Conservation (phyloP, 305 asterid species). For the Ajuga reptans region DNA sequence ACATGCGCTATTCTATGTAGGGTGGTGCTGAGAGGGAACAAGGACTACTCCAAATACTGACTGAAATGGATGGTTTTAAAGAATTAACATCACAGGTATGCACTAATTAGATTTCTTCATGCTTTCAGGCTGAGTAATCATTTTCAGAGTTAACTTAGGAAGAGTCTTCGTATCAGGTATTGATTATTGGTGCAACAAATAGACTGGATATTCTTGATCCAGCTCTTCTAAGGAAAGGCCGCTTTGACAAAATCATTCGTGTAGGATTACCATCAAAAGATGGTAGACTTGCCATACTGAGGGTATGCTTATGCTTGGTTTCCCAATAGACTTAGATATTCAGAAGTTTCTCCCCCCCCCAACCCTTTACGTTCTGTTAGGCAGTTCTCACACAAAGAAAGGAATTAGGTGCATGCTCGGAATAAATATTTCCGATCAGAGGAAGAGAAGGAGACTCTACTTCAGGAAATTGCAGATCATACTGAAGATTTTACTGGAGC, state of each 20-base stretch:
- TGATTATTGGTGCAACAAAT: slow-evolving; percentile 95
- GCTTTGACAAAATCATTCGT: slow-evolving; percentile 93
- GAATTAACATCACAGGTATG: slow-evolving; percentile 83
- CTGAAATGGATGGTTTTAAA: slow-evolving; percentile 98
- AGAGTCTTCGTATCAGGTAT: slow-evolving; percentile 49
- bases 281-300: slow-evolving; percentile 89
- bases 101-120: slow-evolving; percentile 10
- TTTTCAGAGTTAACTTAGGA: slow-evolving; percentile 16
- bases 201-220: slow-evolving; percentile 98
- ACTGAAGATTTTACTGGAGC: slow-evolving; percentile 97
- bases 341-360: not conserved
- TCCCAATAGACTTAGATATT: not conserved
- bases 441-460: slow-evolving; percentile 77
- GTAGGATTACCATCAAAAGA: slow-evolving; percentile 94
- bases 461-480: slow-evolving; percentile 73
- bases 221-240: slow-evolving; percentile 91
- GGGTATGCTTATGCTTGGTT: slow-evolving; percentile 38
- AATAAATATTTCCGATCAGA: slow-evolving; percentile 88
- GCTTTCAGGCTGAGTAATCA: slow-evolving; percentile 7
- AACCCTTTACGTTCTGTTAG: not conserved
- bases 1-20: slow-evolving; percentile 32
- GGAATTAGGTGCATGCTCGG: slow-evolving; percentile 85
- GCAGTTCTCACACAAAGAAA: slow-evolving; percentile 21
- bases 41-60: slow-evolving; percentile 92
- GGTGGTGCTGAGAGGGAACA: slow-evolving; percentile 99